Evolutionary conservation across 331 rosid species (phyloP).

Genomic region (Rosa hybrid): DNA sequence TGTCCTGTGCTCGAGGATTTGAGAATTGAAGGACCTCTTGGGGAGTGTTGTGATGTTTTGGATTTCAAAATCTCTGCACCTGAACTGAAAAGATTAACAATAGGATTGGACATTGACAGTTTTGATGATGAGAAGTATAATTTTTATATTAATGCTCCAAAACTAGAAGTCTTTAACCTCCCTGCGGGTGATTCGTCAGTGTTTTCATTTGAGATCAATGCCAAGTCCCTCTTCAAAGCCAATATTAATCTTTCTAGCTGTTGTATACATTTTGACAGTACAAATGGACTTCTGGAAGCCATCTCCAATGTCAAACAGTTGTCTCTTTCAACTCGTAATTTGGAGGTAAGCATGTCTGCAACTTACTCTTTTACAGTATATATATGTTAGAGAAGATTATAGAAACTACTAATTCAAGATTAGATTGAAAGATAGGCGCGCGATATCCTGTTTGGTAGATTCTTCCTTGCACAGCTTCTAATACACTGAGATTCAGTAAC

Average conservation of each 20-base stretch:
- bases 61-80: neutral
- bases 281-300: neutral
- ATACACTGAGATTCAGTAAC: neutral
- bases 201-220: neutral
- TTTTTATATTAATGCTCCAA: slow-evolving; percentile 1
- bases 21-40: neutral
- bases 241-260: neutral
- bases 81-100: neutral
- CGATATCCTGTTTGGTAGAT: neutral
- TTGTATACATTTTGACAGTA: too few species aligned
- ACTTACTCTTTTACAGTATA: neutral
- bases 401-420: too few species aligned
- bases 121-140: neutral
- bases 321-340: neutral
- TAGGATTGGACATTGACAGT: neutral
- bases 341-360: neutral
- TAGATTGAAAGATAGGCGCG: neutral
- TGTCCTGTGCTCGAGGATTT: neutral
- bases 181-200: neutral
- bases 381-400: neutral
- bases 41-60: neutral
- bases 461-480: neutral
- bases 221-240: neutral
- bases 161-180: neutral
- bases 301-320: neutral